phyloP scores from a whole-genome alignment of 495 filamentous ascomycete species.

The Thermochaetoides thermophila region DNA sequence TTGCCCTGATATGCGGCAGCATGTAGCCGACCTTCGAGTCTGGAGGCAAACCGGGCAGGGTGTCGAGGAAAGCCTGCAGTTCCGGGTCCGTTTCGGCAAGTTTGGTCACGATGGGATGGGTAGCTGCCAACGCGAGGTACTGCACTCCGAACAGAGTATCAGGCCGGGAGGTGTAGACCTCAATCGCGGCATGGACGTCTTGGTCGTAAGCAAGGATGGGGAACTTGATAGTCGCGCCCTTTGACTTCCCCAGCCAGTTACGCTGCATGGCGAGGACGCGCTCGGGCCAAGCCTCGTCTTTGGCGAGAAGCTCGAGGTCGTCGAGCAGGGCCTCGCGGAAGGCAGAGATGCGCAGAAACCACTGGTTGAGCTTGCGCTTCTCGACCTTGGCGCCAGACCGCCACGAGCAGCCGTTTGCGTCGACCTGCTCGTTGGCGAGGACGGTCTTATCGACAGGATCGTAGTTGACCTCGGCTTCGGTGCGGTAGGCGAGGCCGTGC shows the following conservation, averaged over 20 bases:
- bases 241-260: slow-evolving; percentile 76
- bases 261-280: slow-evolving; percentile 69
- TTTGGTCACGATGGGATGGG: slow-evolving; percentile 53
- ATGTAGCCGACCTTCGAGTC: slow-evolving; percentile 66
- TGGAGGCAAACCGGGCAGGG: slow-evolving; percentile 42
- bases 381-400: slow-evolving; percentile 77
- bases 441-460: slow-evolving; percentile 84
- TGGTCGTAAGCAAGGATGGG: slow-evolving; percentile 30
- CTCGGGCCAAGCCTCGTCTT: slow-evolving; percentile 60
- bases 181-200: slow-evolving; percentile 31
- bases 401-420: slow-evolving; percentile 72
- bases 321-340: slow-evolving; percentile 61
- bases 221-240: slow-evolving; percentile 59
- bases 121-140: slow-evolving; percentile 63
- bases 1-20: slow-evolving; percentile 43
- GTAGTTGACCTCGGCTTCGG: slow-evolving; percentile 72
- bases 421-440: slow-evolving; percentile 83
- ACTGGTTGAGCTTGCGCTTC: slow-evolving; percentile 66
- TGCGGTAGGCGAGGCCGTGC: slow-evolving; percentile 61
- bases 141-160: slow-evolving; percentile 78
- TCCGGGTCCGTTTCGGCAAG: slow-evolving; percentile 42
- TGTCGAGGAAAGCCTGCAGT: slow-evolving; percentile 52
- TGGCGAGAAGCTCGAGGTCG: slow-evolving; percentile 50
- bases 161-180: slow-evolving; percentile 69
- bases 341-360: slow-evolving; percentile 75